Conservation (phyloP, 352 stramenopile species). For the Aphanomyces stellatus region DNA sequence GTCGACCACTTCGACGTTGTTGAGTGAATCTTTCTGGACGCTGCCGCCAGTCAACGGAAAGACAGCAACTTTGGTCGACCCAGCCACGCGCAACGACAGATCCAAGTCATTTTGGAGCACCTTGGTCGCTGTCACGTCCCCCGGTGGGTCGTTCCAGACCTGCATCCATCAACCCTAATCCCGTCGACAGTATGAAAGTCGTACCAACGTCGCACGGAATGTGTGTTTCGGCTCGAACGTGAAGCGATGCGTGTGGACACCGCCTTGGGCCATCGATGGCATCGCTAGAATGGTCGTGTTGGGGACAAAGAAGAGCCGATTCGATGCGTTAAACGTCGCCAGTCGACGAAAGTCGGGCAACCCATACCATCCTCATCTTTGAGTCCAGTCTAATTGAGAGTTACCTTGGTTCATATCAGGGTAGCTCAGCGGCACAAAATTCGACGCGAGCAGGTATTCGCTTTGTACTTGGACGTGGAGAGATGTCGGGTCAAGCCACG, state of each 20-base stretch:
- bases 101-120: slow-evolving; percentile 75
- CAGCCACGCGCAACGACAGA: slow-evolving; percentile 48
- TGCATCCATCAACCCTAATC: too few relatives aligned
- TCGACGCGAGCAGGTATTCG: slow-evolving; percentile 31
- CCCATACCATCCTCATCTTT: too few relatives aligned
- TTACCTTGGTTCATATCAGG: slow-evolving; percentile 73
- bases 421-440: slow-evolving; percentile 32
- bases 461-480: too few relatives aligned
- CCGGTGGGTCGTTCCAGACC: slow-evolving; percentile 70
- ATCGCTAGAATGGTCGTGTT: too few relatives aligned
- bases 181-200: too few relatives aligned
- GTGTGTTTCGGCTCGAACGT: neutral
- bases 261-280: neutral
- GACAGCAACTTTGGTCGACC: slow-evolving; percentile 24
- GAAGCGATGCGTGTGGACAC: slow-evolving; percentile 2
- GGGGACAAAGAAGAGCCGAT: too few relatives aligned
- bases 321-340: too few relatives aligned
- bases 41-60: slow-evolving; percentile 57
- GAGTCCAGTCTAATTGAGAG: too few relatives aligned
- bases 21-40: slow-evolving; percentile 47
- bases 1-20: slow-evolving; percentile 77
- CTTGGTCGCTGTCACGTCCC: slow-evolving; percentile 43
- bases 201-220: slow-evolving; percentile 6
- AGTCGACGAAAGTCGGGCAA: too few relatives aligned
- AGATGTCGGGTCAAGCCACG: slow-evolving; percentile 30